These are phyloP conservation scores for Tylopilus subfusipes DNA, from an alignment of 768 basidiomycete genomes.

Conservation along the genomic window DNA sequence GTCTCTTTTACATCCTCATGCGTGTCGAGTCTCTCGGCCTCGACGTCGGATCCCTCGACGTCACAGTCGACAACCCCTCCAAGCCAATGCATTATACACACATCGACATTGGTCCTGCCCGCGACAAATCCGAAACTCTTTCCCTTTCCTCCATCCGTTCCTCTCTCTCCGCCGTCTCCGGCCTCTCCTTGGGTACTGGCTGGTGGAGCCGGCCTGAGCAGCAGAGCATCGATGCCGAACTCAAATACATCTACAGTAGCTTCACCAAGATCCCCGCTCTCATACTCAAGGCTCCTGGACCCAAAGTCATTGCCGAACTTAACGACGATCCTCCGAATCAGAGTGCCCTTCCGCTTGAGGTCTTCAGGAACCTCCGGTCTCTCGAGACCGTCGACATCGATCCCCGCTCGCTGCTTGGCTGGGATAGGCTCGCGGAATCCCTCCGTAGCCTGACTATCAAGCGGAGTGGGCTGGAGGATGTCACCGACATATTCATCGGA, in stretches of 20 bases:
- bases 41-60: constrained; percentile 76
- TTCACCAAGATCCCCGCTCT: constrained; percentile 90
- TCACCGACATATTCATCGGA: constrained; percentile 71
- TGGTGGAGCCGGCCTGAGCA: constrained; percentile 70
- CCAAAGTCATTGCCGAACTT: constrained; percentile 65
- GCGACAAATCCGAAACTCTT: constrained; percentile 68
- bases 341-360: constrained; percentile 75
- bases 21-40: constrained; percentile 80
- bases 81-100: constrained; percentile 75
- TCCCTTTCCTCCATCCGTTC: constrained; percentile 75
- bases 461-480: constrained; percentile 78
- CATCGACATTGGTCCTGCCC: constrained; percentile 39
- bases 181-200: constrained; percentile 63
- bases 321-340: constrained; percentile 63
- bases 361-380: constrained; percentile 80
- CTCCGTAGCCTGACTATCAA: constrained; percentile 71
- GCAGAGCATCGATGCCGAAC: constrained; percentile 62
- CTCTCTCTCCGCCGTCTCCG: constrained; percentile 72
- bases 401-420: constrained; percentile 76
- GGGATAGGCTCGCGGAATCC: constrained; percentile 73
- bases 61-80: constrained; percentile 66
- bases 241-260: constrained; percentile 84
- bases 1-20: constrained; percentile 84
- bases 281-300: constrained; percentile 58
- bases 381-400: constrained; percentile 79